Conservation (phyloP, 768 basidiomycete species). For the Mycena rebaudengoi region DNA sequence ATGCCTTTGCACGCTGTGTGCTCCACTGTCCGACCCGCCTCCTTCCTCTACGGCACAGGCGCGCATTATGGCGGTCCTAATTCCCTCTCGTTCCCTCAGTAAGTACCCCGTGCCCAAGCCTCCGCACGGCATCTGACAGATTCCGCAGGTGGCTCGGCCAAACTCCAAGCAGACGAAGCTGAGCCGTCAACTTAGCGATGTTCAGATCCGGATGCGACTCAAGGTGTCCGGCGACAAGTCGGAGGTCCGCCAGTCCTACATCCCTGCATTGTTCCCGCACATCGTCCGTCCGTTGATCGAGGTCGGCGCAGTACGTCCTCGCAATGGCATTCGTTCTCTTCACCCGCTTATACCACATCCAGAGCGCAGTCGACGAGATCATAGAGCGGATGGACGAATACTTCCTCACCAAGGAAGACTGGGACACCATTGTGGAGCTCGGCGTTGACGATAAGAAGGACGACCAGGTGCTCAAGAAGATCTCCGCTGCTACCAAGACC, state of each 20-base stretch:
- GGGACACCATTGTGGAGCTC: slow-evolving; percentile 95
- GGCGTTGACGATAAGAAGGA: slow-evolving; percentile 86
- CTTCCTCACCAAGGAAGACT: slow-evolving; percentile 92
- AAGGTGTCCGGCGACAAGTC: slow-evolving; percentile 89
- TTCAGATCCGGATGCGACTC: slow-evolving; percentile 95
- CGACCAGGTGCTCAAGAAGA: slow-evolving; percentile 82
- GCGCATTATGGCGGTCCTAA: slow-evolving; percentile 73
- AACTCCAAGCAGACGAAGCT: slow-evolving; percentile 94
- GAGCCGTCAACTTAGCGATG: slow-evolving; percentile 80
- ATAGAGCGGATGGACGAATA: slow-evolving; percentile 95
- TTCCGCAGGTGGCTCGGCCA: slow-evolving; percentile 92
- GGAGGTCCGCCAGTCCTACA: slow-evolving; percentile 91
- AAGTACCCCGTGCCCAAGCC: slow-evolving; percentile 38
- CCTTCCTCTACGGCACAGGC: slow-evolving; percentile 78
- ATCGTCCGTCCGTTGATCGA: slow-evolving; percentile 83
- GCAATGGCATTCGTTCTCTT: background rate
- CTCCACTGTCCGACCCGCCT: slow-evolving; percentile 91
- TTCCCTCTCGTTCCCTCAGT: slow-evolving; percentile 86
- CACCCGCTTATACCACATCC: slow-evolving; percentile 14
- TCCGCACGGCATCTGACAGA: background rate
- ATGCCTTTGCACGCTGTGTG: slow-evolving; percentile 94
- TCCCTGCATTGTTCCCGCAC: slow-evolving; percentile 87
- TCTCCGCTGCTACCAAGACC: slow-evolving; percentile 81
- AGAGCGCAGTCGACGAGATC: slow-evolving; percentile 84
- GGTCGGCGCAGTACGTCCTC: slow-evolving; percentile 70